Base-by-base conservation (phyloP, 305 asterid genomes). In the Rubia occidens region DNA sequence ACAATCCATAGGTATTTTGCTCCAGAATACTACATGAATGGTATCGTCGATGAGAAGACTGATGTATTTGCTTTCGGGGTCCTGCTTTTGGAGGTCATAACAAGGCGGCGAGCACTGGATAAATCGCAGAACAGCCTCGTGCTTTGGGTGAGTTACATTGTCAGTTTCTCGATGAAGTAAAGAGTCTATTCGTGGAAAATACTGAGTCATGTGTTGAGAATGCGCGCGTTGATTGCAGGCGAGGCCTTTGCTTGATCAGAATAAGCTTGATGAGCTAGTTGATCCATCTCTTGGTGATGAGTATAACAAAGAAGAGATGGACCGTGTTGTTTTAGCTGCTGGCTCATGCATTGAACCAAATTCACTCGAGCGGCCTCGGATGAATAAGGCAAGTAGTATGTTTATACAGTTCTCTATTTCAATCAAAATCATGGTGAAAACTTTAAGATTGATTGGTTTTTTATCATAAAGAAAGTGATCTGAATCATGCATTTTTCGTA, bases 11-110 rank as follows among this genome's bases (percentile, higher is more conserved):
- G 95, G 75, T 87, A 87, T 73, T 87, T 87, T 70, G 90, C 95
- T 71, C 95, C 95, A 0, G 95, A 85, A 70, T 85, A 87, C 78
- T 85, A 85, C 73, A 84, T 85, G 90, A 80, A 85, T 61, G 95
- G 90, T 40, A 77, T 84, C 6, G 86, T 87, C 10, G 90, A 87
- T 69, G 95, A 87, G 83, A 87, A 87, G 79, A 87, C 87, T 6
- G 95, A 87, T 18, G 83, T 87, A 40, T 85, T 75, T 77, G 74
- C 95, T 32, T 87, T 87, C 4, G 95, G 95, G 3, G 95, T 87
- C 35, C 79, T 87, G 40, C 88, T 87, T 45, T 70, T 87, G 75
- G 95, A 87, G 82, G 56, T 87, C 66, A 81, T 81, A 65, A 85
- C 89, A 8, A 88, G 95, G 39, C 81, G 89, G n/a, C 71, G 55